Percentiles rank a stretch among this genome's conserved stretches.
phyloP scores from a whole-genome alignment of 441 rosid species.

The Adansonia madagascariensis region DNA sequence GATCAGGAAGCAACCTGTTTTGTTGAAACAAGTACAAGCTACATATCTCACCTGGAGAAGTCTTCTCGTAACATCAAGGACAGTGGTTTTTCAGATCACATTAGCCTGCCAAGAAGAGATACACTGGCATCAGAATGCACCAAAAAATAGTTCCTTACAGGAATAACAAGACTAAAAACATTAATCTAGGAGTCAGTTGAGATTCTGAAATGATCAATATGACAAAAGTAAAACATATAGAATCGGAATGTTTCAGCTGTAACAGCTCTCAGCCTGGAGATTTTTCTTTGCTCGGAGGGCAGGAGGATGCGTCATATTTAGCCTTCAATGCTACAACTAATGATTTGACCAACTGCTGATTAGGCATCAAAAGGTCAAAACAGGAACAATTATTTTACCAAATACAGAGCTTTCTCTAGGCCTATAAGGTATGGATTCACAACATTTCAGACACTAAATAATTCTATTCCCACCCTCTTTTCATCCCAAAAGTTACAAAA shows the following conservation, averaged over 20 bases:
- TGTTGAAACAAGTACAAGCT: conserved; percentile 7
- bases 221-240: conserved; percentile 1
- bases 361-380: neutral
- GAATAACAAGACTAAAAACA: neutral
- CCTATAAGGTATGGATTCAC: no score
- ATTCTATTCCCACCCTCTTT: no score
- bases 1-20: conserved; percentile 27
- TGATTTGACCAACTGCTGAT: neutral
- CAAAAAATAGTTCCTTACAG: neutral
- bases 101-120: conserved; percentile 70
- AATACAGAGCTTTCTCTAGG: no score
- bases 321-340: neutral
- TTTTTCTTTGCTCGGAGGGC: neutral
- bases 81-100: conserved; percentile 95
- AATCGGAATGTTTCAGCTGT: neutral
- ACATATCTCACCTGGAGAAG: conserved; percentile 72
- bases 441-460: no score
- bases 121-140: conserved; percentile 33
- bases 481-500: no score
- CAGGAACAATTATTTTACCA: neutral
- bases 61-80: conserved; percentile 98
- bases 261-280: neutral
- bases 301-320: neutral
- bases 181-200: conserved; percentile 10
- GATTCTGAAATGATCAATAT: neutral